A percentile compares a stretch with the other conserved stretches of the same genome.
These are phyloP conservation scores for Psilocybe cubensis DNA, from an alignment of 768 basidiomycete genomes.

Conservation along the genomic window DNA sequence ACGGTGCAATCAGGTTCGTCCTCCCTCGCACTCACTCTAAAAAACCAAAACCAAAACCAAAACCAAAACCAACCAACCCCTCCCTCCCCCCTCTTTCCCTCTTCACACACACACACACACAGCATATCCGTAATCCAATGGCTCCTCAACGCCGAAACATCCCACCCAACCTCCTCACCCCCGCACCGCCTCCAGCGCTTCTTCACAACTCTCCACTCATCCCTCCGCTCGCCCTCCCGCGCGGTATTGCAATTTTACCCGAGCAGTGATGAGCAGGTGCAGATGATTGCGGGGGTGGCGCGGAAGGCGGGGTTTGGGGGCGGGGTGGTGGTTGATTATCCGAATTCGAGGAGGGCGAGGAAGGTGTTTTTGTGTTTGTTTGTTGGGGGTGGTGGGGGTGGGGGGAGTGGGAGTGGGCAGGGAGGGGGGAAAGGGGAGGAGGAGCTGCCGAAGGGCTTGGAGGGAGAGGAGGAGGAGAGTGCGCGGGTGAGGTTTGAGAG, in stretches of 20 bases:
- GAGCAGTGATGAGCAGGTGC: conserved; percentile 95
- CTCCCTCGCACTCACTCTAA: too few relatives aligned
- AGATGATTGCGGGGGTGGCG: conserved; percentile 90
- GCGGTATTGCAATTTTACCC: conserved; percentile 96
- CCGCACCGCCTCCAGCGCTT: conserved; percentile 85
- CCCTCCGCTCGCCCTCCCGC: conserved; percentile 82
- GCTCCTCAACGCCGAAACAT: conserved; percentile 95
- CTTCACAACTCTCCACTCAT: conserved; percentile 91
- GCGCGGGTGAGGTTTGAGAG: conserved; percentile 74
- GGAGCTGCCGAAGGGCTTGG: conserved; percentile 76
- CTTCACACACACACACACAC: conserved; percentile 5
- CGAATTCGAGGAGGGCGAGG: conserved; percentile 93
- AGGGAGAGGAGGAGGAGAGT: conserved; percentile 65
- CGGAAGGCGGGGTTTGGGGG: conserved; percentile 97
- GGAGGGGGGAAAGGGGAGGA: too few relatives aligned
- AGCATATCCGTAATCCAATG: conserved; percentile 99
- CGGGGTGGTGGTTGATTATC: conserved; percentile 95
- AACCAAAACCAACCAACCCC: too few relatives aligned
- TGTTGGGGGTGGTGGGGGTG: conserved; percentile 84
- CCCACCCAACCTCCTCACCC: conserved; percentile 86
- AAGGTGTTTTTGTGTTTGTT: conserved; percentile 95
- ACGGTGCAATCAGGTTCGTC: conserved; percentile 91
- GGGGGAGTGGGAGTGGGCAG: too few relatives aligned
- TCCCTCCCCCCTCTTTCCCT: neutral
- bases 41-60: too few relatives aligned